Base-by-base conservation (phyloP, 768 basidiomycete species). In the Pisolithus orientalis region DNA sequence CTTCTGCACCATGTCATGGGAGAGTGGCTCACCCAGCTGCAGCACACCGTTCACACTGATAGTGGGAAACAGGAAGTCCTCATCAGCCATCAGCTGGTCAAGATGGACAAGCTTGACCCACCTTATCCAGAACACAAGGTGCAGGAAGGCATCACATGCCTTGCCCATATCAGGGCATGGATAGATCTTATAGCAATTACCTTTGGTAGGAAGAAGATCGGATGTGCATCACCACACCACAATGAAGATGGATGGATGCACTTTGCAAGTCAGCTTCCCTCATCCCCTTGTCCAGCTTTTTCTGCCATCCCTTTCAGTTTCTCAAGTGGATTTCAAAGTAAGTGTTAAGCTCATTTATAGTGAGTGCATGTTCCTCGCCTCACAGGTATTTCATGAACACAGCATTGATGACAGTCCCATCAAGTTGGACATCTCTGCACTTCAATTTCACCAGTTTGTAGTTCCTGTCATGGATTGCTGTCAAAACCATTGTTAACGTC, bases 371-470 rank as follows among this genome's bases (percentile, higher is more conserved):
- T 1, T 17, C 4, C 17, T 59, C 34, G 4, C 32, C 8, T 16
- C 39, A 16, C 5, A 59, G 55, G 16, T 40, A 57, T 6, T 39
- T 53, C 13, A 9, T 38, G 28, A 56, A 37, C 1, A 59, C 29
- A 1, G 9, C 32, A 10, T 59, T 21, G 2, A 59, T 27, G 4
- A 31, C 17, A 0, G 5, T 25, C 3, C 3, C 14, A 53, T 60
- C 21, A 27, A 47, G 13, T 2, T 49, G 55, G 28, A 72, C 34
- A 37, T 72, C 56, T 4, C 55, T 43, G 7, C 51, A 9, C 31
- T 63, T 58, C 1, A 73, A 34, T 6, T 60, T 55, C 11, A 65
- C 49, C 0, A 64, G 52, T 53, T 73, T 68, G 38, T 66, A 69
- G 54, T 65, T 66, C 38, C 70, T 72, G 31, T 4, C 2, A 38